These are phyloP conservation scores for Immersiporthe knoxdaviesiana DNA, from an alignment of 2,329 filamentous ascomycete genomes.

Conservation along the genomic window DNA sequence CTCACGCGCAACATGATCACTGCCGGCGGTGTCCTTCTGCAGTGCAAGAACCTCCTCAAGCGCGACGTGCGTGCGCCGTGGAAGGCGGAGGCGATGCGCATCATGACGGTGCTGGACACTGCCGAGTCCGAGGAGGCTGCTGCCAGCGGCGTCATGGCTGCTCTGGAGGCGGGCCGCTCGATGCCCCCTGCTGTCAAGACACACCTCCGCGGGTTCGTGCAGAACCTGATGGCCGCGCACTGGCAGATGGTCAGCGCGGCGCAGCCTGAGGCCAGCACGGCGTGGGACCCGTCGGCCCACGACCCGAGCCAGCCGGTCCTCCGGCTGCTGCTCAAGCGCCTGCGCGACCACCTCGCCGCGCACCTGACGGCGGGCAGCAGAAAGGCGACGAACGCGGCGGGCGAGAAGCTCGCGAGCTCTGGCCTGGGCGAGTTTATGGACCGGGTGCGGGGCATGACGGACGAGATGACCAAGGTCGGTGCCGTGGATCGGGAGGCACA, in stretches of 20 bases:
- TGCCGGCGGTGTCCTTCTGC: constrained; percentile 73
- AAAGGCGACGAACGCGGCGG: constrained; percentile 68
- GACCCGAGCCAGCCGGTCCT: constrained; percentile 61
- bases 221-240: constrained; percentile 57
- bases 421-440: constrained; percentile 76
- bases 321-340: constrained; percentile 68
- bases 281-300: constrained; percentile 25
- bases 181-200: constrained; percentile 66
- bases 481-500: constrained; percentile 70
- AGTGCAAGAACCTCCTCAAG: constrained; percentile 82
- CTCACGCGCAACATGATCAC: constrained; percentile 70
- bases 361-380: constrained; percentile 68
- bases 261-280: constrained; percentile 23
- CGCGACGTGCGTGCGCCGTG: constrained; percentile 77
- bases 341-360: constrained; percentile 68
- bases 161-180: constrained; percentile 63
- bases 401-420: constrained; percentile 69
- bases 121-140: constrained; percentile 57
- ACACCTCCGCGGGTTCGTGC: constrained; percentile 61
- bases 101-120: constrained; percentile 68
- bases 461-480: constrained; percentile 67
- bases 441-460: constrained; percentile 69
- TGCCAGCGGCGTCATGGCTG: constrained; percentile 64
- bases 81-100: constrained; percentile 74
- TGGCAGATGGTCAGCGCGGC: constrained; percentile 39